Percentiles rank a stretch among this genome's conserved stretches.
Conservation (phyloP, 345 rosid genomes). For the Excoecaria cochinchinensis region DNA sequence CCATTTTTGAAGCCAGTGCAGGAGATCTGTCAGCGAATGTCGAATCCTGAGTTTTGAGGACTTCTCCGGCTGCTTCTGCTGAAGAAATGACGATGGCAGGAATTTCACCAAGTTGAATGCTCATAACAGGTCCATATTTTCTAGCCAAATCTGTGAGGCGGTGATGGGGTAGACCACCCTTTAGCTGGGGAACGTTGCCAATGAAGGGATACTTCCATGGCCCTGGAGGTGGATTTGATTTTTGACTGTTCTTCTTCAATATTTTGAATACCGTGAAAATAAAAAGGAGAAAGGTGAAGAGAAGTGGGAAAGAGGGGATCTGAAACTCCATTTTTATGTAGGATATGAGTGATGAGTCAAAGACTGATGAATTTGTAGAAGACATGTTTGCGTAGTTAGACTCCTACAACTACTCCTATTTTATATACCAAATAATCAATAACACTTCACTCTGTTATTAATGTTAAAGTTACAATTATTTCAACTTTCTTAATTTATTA, state of each 20-base stretch:
- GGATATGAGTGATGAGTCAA: neutral
- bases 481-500: no score
- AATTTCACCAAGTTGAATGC: slow-evolving; percentile 27
- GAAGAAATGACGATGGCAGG: slow-evolving; percentile 27
- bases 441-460: no score
- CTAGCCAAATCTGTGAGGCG: slow-evolving; percentile 23
- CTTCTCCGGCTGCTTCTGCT: slow-evolving; percentile 22
- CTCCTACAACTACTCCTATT: no score
- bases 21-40: slow-evolving; percentile 26
- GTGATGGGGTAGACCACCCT: slow-evolving; percentile 24
- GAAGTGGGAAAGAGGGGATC: neutral
- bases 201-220: slow-evolving; percentile 34
- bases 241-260: neutral
- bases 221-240: slow-evolving; percentile 21
- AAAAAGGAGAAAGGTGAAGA: neutral
- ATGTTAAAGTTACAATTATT: no score
- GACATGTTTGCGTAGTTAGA: no score
- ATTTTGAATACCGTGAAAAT: neutral
- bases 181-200: slow-evolving; percentile 35
- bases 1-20: neutral
- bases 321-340: neutral
- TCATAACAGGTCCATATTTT: slow-evolving; percentile 37
- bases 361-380: no score
- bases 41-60: slow-evolving; percentile 31
- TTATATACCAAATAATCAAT: no score